Evolutionary conservation across 202 grass and related monocot species (phyloP).

Genomic region (Carex arenaria): DNA sequence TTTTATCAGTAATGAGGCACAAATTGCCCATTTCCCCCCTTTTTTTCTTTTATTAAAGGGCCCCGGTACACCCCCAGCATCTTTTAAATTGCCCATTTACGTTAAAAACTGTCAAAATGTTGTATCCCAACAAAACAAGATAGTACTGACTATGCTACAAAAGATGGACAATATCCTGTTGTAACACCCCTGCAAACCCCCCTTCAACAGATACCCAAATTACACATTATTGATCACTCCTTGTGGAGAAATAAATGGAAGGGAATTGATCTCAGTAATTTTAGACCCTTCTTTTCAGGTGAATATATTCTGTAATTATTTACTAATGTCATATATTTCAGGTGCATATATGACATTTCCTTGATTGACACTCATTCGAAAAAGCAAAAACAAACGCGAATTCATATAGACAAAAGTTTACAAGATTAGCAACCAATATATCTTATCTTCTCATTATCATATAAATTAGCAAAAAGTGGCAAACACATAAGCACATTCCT

Average conservation of each 20-base stretch:
- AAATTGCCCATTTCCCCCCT: neutral
- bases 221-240: neutral
- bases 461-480: neutral
- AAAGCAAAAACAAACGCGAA: neutral
- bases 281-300: neutral
- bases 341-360: neutral
- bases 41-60: too few species aligned
- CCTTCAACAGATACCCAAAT: neutral
- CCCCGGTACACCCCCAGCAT: too few species aligned
- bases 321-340: neutral
- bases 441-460: neutral
- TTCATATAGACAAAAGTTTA: neutral
- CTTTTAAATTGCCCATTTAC: neutral
- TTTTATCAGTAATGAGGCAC: neutral
- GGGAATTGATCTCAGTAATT: neutral
- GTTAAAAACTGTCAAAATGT: neutral
- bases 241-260: neutral
- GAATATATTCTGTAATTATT: neutral
- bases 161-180: neutral
- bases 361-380: neutral
- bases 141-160: neutral
- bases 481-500: neutral
- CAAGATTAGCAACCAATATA: neutral
- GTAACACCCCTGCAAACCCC: neutral
- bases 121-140: neutral